These are phyloP conservation scores for Suillus hirtellus DNA, from an alignment of 768 basidiomycete genomes.

Conservation along the genomic window DNA sequence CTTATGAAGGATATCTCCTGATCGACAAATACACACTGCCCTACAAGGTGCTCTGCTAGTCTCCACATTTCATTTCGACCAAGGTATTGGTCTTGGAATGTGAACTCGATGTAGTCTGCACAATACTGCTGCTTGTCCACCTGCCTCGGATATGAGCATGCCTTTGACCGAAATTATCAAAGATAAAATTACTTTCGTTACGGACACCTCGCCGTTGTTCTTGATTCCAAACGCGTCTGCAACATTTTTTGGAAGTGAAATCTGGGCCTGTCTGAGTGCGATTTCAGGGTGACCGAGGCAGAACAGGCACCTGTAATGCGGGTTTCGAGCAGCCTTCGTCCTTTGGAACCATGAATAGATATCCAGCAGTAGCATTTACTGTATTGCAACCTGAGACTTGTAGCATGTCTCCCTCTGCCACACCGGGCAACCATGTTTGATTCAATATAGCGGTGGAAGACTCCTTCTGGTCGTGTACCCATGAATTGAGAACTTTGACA, in stretches of 20 bases:
- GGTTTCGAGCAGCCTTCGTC: constrained; percentile 62
- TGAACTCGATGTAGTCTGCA: constrained; percentile 84
- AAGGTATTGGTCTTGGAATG: constrained; percentile 93
- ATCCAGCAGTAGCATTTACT: constrained; percentile 40
- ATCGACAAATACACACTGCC: constrained; percentile 77
- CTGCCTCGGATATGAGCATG: constrained; percentile 35
- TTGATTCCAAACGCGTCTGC: constrained; percentile 71
- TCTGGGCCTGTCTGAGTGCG: constrained; percentile 38
- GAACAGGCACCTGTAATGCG: constrained; percentile 57
- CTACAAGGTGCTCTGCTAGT: constrained; percentile 76
- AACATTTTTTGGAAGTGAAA: constrained; percentile 72
- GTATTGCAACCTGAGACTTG: constrained; percentile 47
- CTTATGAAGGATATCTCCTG: constrained; percentile 89
- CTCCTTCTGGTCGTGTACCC: constrained; percentile 75
- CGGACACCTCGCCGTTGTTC: constrained; percentile 69
- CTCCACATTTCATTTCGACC: constrained; percentile 98
- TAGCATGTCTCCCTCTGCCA: constrained; percentile 73
- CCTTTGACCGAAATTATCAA: constrained; percentile 3
- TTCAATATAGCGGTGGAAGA: constrained; percentile 64
- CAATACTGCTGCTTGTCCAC: constrained; percentile 63
- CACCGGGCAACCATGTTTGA: constrained; percentile 75
- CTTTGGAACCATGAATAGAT: constrained; percentile 68
- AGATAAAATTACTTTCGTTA: constrained; percentile 58
- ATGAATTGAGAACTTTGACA: constrained; percentile 59
- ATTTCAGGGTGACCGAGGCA: constrained; percentile 4